These are phyloP conservation scores for Hyphopichia fennica DNA, from an alignment of 1,139 yeast genomes.

Conservation along the genomic window DNA sequence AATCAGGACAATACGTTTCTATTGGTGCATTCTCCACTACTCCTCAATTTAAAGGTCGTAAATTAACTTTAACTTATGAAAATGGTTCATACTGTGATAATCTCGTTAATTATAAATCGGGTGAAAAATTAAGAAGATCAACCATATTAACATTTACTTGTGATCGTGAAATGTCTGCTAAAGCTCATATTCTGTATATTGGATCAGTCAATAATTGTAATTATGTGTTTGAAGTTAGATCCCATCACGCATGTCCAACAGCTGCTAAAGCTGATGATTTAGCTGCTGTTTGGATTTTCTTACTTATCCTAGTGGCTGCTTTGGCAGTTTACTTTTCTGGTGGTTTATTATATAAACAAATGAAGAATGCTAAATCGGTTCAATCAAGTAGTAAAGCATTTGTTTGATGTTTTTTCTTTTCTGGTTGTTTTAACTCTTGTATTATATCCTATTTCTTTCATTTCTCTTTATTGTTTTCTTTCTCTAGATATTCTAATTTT, in stretches of 20 bases:
- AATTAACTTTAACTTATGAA: slow-evolving; percentile 66
- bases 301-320: slow-evolving; percentile 54
- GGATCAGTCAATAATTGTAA: slow-evolving; percentile 77
- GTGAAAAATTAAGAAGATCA: slow-evolving; percentile 53
- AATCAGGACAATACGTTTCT: slow-evolving; percentile 53
- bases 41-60: slow-evolving; percentile 71
- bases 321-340: slow-evolving; percentile 56
- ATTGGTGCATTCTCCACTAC: slow-evolving; percentile 62
- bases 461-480: too few species aligned
- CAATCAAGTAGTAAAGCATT: neutral
- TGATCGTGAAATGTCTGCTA: slow-evolving; percentile 68
- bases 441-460: neutral
- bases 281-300: slow-evolving; percentile 61
- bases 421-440: neutral
- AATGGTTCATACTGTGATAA: slow-evolving; percentile 69
- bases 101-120: slow-evolving; percentile 29
- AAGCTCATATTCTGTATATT: slow-evolving; percentile 68
- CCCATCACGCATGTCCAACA: slow-evolving; percentile 87
- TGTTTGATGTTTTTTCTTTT: neutral
- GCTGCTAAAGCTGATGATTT: slow-evolving; percentile 58
- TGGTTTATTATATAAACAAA: slow-evolving; percentile 47
- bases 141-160: slow-evolving; percentile 75
- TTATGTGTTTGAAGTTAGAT: slow-evolving; percentile 80
- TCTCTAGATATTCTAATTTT: too few species aligned
- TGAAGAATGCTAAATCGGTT: slow-evolving; percentile 1